Base-by-base conservation (phyloP, 176 grass and related monocot genomes). In the Carex pumila region DNA sequence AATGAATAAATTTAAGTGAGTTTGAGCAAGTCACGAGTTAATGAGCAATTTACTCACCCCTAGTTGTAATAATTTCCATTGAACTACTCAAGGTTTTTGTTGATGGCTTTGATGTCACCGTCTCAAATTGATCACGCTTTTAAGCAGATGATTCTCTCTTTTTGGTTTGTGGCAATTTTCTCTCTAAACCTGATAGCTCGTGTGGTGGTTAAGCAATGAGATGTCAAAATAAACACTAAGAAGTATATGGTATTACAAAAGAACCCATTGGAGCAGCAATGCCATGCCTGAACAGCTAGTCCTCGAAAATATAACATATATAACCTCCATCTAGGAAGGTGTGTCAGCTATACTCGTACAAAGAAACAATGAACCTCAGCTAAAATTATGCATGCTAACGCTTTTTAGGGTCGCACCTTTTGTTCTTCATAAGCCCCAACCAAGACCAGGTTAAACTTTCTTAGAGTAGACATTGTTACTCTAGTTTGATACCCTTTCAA, bases 11-110 rank as follows among this genome's bases (percentile, higher is more conserved):
- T 25, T 25, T 25, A 25, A 25, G 25, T 0, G 25, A 25, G 25
- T 25, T 25, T 25, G 25, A 25, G 25, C 25, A 0, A 25, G 25
- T 25, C 25, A 25, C 25, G 25, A 25, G 25, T 25, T 25, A 25
- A 25, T 25, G 0, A 25, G 0, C 25, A 25, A 25, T 25, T 25
- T 25, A 25, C 25, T 25, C 25, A 25, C 25, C 25, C 25, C 39
- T 83, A 22, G 60, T 63, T 83, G 81, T 83, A 66, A 50, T 39
- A 67, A 66, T 52, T 78, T 78, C 52, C 52, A 78, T 78, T 32
- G 81, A 64, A 83, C 22, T 66, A 68, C 25, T 66, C 61, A 19
- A 53, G 65, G 34, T 64, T 83, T 82, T 82, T 82, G 37, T 53
- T 66, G 15, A 65, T 32, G 73, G 63, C 79, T 61, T 61, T 61